Evolutionary conservation across 768 basidiomycete species (phyloP).

Genomic region (Cantharellus cinnabarinus): DNA sequence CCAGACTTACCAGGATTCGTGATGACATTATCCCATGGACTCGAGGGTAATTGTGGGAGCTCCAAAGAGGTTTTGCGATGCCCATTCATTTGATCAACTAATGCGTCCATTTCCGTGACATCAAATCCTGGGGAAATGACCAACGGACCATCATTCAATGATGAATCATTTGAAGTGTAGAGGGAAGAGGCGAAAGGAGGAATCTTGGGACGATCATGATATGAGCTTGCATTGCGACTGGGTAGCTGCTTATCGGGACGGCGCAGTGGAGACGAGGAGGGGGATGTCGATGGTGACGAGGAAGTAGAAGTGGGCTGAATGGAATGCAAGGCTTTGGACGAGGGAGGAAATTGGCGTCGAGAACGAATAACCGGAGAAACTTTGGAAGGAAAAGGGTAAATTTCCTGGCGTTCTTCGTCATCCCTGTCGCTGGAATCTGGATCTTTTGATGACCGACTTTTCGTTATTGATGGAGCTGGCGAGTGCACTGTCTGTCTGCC

Average conservation of each 20-base stretch:
- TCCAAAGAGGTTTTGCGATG: constrained; percentile 13
- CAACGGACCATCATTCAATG: constrained; percentile 12
- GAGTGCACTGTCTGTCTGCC: no score
- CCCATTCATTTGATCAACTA: constrained; percentile 81
- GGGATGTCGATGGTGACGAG: background rate
- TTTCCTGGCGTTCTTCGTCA: background rate
- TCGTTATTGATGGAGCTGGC: background rate
- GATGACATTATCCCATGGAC: background rate
- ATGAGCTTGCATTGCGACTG: background rate
- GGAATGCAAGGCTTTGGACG: background rate
- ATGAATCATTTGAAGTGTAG: constrained; percentile 15
- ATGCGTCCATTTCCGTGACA: constrained; percentile 72
- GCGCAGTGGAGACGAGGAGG: background rate
- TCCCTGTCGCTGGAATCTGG: background rate
- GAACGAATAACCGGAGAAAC: background rate
- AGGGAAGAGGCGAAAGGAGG: no score
- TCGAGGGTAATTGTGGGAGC: constrained; percentile 25
- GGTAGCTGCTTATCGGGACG: background rate
- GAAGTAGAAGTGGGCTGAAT: background rate
- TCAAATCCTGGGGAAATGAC: constrained; percentile 62
- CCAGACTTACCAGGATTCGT: constrained; percentile 1
- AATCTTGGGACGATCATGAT: background rate
- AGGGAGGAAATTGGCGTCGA: background rate
- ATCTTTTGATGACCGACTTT: background rate
- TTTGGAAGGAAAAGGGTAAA: constrained; percentile 3